These are phyloP conservation scores for Penicillium sp. DNA, from an alignment of 2,329 filamentous ascomycete genomes.

Conservation along the genomic window DNA sequence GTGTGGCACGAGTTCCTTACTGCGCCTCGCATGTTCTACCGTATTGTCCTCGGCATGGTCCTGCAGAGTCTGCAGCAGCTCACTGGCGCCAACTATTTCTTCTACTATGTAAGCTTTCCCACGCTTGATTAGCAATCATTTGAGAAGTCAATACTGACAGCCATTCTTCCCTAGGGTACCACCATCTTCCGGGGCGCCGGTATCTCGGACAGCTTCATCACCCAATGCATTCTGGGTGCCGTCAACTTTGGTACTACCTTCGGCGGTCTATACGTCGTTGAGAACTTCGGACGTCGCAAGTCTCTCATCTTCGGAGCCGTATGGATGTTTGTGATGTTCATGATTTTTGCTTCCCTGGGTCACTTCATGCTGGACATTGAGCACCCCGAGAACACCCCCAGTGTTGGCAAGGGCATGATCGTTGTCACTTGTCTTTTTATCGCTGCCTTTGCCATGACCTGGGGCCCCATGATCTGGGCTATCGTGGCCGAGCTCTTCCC, in stretches of 20 bases:
- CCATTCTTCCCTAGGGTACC: conserved; percentile 48
- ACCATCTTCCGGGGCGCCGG: conserved; percentile 63
- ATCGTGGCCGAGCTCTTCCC: conserved; percentile 50
- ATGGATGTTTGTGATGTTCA: conserved; percentile 67
- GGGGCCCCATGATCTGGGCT: conserved; percentile 63
- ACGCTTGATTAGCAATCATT: neutral
- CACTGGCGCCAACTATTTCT: conserved; percentile 51
- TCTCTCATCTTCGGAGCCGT: conserved; percentile 66
- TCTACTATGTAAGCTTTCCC: conserved; percentile 54
- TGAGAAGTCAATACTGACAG: conserved; percentile 12
- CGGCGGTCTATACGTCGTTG: conserved; percentile 68
- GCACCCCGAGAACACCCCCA: conserved; percentile 47
- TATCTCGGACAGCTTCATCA: conserved; percentile 64
- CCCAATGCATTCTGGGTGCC: conserved; percentile 64
- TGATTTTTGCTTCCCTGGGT: conserved; percentile 64
- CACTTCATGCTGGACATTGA: conserved; percentile 43
- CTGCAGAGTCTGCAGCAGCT: conserved; percentile 50
- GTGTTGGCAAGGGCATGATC: conserved; percentile 67
- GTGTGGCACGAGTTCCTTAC: conserved; percentile 48
- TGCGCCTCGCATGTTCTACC: conserved; percentile 50
- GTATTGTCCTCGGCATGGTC: conserved; percentile 44
- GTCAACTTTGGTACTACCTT: conserved; percentile 71
- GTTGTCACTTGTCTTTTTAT: conserved; percentile 74
- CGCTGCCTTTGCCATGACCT: conserved; percentile 67
- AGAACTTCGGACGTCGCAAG: conserved; percentile 68